These are phyloP conservation scores for Thinopyrum elongatum DNA, from an alignment of 176 grass and related monocot species.

Conservation along the genomic window DNA sequence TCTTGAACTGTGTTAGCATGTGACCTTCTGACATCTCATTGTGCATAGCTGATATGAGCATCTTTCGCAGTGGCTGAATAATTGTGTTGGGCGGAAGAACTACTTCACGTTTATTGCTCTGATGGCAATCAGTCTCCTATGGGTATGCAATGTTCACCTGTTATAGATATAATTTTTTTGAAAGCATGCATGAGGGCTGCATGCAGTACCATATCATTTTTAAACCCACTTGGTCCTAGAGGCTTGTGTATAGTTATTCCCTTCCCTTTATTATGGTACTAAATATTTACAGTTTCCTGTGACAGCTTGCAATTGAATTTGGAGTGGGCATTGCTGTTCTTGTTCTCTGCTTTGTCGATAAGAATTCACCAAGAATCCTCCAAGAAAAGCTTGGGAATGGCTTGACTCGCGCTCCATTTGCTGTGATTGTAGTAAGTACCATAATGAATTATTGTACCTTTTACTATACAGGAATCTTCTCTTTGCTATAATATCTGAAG, in stretches of 20 bases:
- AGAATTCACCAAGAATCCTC: slow-evolving; percentile 59
- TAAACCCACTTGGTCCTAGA: neutral
- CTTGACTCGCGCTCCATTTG: slow-evolving; percentile 81
- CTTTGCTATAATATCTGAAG: slow-evolving; percentile 9
- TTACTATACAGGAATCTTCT: slow-evolving; percentile 8
- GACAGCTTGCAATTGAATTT: slow-evolving; percentile 91
- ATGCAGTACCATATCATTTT: neutral
- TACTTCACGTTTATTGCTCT: slow-evolving; percentile 88
- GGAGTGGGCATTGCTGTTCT: slow-evolving; percentile 85
- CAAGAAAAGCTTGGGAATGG: slow-evolving; percentile 94
- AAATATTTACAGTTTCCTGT: slow-evolving; percentile 33
- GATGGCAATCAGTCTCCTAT: slow-evolving; percentile 89
- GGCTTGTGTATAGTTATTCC: slow-evolving; percentile 1
- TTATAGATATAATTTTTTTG: slow-evolving; percentile 9
- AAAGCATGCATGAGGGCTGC: neutral
- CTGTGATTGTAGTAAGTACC: slow-evolving; percentile 87
- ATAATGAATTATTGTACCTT: neutral
- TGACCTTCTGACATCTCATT: slow-evolving; percentile 13
- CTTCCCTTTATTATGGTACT: slow-evolving; percentile 23
- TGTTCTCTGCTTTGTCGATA: slow-evolving; percentile 76
- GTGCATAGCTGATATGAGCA: slow-evolving; percentile 6
- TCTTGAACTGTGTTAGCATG: slow-evolving; percentile 24
- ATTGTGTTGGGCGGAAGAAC: slow-evolving; percentile 96
- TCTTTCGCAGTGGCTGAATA: slow-evolving; percentile 94
- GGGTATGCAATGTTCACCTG: slow-evolving; percentile 51